Evolutionary conservation across 345 rosid species (phyloP), one percentile per base, ranked within the genome.

Genomic region (Salix koriyanagi): DNA sequence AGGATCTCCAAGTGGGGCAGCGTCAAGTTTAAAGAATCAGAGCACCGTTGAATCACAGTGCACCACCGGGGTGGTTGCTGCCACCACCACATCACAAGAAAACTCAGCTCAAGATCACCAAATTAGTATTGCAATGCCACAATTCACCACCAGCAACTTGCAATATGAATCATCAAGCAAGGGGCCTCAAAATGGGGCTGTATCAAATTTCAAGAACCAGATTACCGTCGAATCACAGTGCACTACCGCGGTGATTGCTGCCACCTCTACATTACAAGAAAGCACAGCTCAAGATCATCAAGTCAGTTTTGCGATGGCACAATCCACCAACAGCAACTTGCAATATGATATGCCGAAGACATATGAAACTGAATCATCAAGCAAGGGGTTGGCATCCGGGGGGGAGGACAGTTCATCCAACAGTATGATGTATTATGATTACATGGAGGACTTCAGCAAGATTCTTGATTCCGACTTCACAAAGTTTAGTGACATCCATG

Each of bases 361-460:
- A 4, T 11, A 56, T 8, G 62, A 56, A 56, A 2, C 3, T 10
- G 62, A 2, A 56, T 21, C 28, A 9, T n/a, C 62, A 3, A 56
- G 62, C 26, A n/a, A 56, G 28, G 28, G 28, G 28, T 67, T 70
- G 23, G 30, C 30, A 26, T 65, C 79, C 0, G 66, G 34, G 23
- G 62, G 3, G 10, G 69, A 70, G 23, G 79, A 75, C 7, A 70
- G 39, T 21, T 16, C 72, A 5, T 28, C 65, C 4, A 44, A 73
- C 18, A 72, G 76, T 75, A 65, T 77, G 66, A 69, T 73, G 12
- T 77, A 77, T 58, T 76, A 80, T 28, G 52, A 56, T 56, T n/a
- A 76, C 10, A 62, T 85, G 76, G 88, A 85, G 3, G 86, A 85
- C 41, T 42, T 85, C 6, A 72, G 77, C 75, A 72, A 73, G 70